Evolutionary conservation across 1,284 basidiomycete species (phyloP).

Genomic region (Microbotryum silenes-acaulis): DNA sequence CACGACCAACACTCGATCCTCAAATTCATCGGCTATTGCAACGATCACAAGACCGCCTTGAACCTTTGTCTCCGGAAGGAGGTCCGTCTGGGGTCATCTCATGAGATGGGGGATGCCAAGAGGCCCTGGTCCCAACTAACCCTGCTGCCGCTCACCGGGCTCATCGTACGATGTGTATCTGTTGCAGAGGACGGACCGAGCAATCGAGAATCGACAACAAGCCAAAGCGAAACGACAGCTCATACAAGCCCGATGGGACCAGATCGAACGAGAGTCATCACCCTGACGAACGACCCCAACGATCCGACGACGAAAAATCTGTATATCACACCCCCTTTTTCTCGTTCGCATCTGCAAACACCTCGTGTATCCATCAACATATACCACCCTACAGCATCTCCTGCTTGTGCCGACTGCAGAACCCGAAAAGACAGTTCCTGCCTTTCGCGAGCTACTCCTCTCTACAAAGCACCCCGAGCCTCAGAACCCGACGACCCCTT

Average conservation of each 20-base stretch:
- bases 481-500: not conserved
- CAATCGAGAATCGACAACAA: conserved; percentile 14
- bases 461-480: no score
- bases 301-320: no score
- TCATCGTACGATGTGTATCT: not conserved
- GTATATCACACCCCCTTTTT: no score
- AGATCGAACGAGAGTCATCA: conserved; percentile 24
- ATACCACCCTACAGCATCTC: no score
- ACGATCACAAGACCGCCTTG: conserved; percentile 24
- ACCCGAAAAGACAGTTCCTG: no score
- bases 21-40: conserved; percentile 25
- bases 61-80: conserved; percentile 26
- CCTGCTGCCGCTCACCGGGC: no score
- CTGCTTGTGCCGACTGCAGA: no score
- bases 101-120: not conserved
- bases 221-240: conserved; percentile 18
- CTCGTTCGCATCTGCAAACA: no score
- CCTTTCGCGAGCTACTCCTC: no score
- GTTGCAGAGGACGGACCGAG: conserved; percentile 17
- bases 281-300: no score
- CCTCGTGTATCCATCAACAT: no score
- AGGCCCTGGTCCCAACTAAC: no score
- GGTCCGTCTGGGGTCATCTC: not conserved
- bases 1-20: conserved; percentile 23
- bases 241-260: conserved; percentile 21